These are phyloP conservation scores for Solanum rostratum DNA, from an alignment of 257 asterid species.

Conservation along the genomic window DNA sequence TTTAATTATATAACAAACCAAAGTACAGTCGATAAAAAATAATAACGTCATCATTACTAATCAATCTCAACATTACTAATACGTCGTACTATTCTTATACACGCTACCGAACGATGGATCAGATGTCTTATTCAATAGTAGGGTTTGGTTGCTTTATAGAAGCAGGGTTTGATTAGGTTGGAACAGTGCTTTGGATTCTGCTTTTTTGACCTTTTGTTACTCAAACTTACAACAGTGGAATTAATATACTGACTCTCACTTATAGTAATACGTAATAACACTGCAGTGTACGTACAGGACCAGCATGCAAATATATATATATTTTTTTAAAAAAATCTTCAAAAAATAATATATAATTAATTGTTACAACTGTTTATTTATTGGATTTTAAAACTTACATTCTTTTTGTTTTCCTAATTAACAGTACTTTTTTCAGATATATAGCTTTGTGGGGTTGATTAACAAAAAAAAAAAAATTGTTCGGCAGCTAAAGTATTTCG, in stretches of 20 bases:
- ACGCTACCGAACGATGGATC: background rate
- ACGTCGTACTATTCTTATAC: background rate
- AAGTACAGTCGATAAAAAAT: too few relatives aligned
- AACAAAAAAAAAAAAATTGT: background rate
- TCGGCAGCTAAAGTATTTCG: background rate
- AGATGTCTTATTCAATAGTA: background rate
- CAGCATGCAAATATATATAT: background rate
- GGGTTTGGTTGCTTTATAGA: background rate
- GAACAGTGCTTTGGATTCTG: conserved; percentile 3
- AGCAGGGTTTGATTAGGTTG: background rate
- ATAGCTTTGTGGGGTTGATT: background rate
- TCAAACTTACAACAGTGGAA: background rate
- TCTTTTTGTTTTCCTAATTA: background rate
- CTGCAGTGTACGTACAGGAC: background rate
- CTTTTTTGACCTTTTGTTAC: background rate
- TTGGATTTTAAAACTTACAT: background rate
- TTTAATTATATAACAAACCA: too few relatives aligned
- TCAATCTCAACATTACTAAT: too few relatives aligned
- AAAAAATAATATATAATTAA: background rate
- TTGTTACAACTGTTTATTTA: background rate
- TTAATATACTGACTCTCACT: background rate
- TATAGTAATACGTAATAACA: background rate
- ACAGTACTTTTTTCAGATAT: background rate
- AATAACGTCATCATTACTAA: too few relatives aligned
- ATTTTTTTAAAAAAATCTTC: background rate